Evolutionary conservation across 805 yeast species (phyloP), one percentile per base, ranked within the genome.

Genomic region (Tetrapisispora nanseiensis): DNA sequence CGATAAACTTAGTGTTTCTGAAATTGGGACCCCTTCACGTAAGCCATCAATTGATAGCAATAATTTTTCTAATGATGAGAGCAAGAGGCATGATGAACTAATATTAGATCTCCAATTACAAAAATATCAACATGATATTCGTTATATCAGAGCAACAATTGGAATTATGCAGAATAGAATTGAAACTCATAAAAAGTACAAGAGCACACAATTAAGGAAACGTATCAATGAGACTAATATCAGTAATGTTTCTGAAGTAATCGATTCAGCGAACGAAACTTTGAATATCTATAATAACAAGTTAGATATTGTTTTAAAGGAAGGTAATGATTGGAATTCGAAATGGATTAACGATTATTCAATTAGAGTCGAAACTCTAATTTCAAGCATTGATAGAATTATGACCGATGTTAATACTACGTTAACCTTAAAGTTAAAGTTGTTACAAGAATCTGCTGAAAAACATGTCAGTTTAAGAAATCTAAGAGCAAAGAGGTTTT

Each of bases 391-490:
- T 40, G 87, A 82, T 60, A 65, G 89, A 48, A 72, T 82, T 10
- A 74, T 79, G 44, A 82, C 86, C 46, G 89, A 81, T 52, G 76
- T 82, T 41, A 82, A 78, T 56, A 82, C 90, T 0, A 78, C 86
- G 1, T 58, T 81, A 33, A 71, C 86, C 10, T 61, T 82, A 46
- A 80, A 79, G 49, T 63, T 82, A 23, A 65, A 62, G 46, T 47
- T 56, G 16, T 56, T 58, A 26, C 63, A 61, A 42, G 65, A 61
- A 32, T 54, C 56, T 33, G 54, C 60, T 3, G 62, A 59, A 40
- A 51, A 52, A n/a, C 52, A 49, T 43, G 57, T 57, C 37, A 53
- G 48, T 34, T 42, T 51, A 24, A 51, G 45, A 29, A 48, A 51
- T 23, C 48, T 58, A 50, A 51, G 48, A 44, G 37, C 57, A 12